Evolutionary conservation across 2,329 filamentous ascomycete species (phyloP).

Genomic region (Colletotrichum liaoningense): DNA sequence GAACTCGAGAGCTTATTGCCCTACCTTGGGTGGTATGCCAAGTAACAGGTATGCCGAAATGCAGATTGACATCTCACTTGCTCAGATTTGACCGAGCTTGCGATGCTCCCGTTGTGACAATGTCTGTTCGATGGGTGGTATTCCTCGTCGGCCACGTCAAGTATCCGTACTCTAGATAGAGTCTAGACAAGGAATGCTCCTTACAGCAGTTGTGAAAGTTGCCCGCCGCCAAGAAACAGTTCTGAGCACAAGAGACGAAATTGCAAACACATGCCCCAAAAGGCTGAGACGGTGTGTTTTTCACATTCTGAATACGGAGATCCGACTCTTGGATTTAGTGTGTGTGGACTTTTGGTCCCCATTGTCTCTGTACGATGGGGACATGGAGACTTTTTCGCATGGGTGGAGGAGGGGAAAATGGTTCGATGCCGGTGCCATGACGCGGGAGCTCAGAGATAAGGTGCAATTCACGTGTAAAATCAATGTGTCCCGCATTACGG

Average conservation of each 20-base stretch:
- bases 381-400: neutral
- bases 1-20: neutral
- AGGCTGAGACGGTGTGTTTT: neutral
- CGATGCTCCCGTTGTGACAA: neutral
- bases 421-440: constrained; percentile 27
- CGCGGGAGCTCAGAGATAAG: constrained; percentile 29
- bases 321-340: neutral
- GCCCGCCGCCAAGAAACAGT: neutral
- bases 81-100: neutral
- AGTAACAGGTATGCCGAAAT: neutral
- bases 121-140: neutral
- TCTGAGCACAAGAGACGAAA: neutral
- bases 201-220: neutral
- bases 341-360: neutral
- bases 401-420: neutral
- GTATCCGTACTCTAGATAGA: neutral
- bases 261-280: neutral
- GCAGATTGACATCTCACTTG: neutral
- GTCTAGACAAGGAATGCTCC: too few relatives aligned
- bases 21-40: neutral
- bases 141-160: neutral
- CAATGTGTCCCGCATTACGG: constrained; percentile 29
- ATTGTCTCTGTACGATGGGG: neutral
- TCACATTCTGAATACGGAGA: neutral
- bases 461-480: constrained; percentile 33